These are phyloP conservation scores for Rubia occidens DNA, from an alignment of 305 asterid genomes.

Conservation along the genomic window DNA sequence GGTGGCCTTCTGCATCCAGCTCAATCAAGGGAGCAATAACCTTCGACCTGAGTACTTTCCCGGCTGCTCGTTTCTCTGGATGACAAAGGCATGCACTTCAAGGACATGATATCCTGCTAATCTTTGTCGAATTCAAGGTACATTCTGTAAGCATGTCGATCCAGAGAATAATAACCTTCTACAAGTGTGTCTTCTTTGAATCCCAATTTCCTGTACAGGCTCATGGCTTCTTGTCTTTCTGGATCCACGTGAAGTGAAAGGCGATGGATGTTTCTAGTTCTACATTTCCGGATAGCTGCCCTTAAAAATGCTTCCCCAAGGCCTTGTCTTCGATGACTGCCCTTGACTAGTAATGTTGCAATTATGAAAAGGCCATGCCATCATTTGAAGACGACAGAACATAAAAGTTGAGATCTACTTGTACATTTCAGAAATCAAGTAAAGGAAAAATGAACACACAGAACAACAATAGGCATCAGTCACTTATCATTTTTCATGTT, in stretches of 20 bases:
- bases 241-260: conserved; percentile 85
- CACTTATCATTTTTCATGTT: neutral
- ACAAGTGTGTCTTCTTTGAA: conserved; percentile 63
- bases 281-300: conserved; percentile 68
- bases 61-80: conserved; percentile 52
- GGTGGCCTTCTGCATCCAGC: conserved; percentile 21
- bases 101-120: conserved; percentile 17
- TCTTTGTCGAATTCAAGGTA: conserved; percentile 45
- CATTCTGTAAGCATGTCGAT: conserved; percentile 82
- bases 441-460: neutral
- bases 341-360: conserved; percentile 44
- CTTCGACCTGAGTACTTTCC: conserved; percentile 46
- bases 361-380: neutral
- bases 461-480: neutral
- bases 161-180: conserved; percentile 56
- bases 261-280: conserved; percentile 53
- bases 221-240: conserved; percentile 55
- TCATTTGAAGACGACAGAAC: neutral
- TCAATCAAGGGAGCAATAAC: conserved; percentile 62
- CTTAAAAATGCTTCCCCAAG: conserved; percentile 66
- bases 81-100: conserved; percentile 42
- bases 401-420: neutral
- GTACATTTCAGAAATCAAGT: neutral
- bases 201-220: conserved; percentile 66
- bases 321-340: conserved; percentile 53